Evolutionary conservation across 441 rosid genomes (phyloP), one percentile per base, ranked within the genome.

Genomic region (Sinapis alba): DNA sequence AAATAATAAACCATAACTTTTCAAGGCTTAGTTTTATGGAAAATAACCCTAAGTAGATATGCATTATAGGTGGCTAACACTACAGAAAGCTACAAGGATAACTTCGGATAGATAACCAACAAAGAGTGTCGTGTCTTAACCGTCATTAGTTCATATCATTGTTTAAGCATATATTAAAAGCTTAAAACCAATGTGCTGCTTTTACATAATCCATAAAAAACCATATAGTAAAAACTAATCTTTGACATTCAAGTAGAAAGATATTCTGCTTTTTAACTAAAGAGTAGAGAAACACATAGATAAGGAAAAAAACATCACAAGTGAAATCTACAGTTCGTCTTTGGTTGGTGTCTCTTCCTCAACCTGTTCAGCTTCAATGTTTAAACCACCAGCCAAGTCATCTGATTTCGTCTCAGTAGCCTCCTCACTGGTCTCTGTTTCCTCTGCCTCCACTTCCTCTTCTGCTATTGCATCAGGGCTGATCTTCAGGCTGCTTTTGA

Each of bases 41-140:
- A 73, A 64, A 11, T 38, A 73, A 73, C 58, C 30, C 32, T 32
- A 15, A 54, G 9, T 18, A 53, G 72, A 34, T 62, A 8, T 19
- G 24, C 18, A 61, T 53, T 60, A 24, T 57, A 58, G 28, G 58
- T 59, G 67, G 59, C 67, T 18, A 43, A 18, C 60, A 67, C 61
- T 30, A 67, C 4, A 11, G 7, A 51, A 67, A 51, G 19, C 62
- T 54, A 53, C 62, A 12, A 67, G 53, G 30, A 54, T 34, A 68
- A 47, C 36, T 51, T 28, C 45, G 60, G 27, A 66, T 11, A 50
- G 2, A n/a, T 27, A 28, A 68, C 72, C 19, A 50, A 66, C 71
- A 28, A 50, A 50, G 21, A 18, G 2, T 19, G 13, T 27, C 28
- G 70, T 66, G 59, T 50, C n/a, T 65, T 60, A 34, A 15, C 41